A percentile compares a stretch with the other conserved stretches of the same genome.
These are phyloP conservation scores for Limonium bicolor DNA, from an alignment of 148 eudicot species.

Conservation along the genomic window DNA sequence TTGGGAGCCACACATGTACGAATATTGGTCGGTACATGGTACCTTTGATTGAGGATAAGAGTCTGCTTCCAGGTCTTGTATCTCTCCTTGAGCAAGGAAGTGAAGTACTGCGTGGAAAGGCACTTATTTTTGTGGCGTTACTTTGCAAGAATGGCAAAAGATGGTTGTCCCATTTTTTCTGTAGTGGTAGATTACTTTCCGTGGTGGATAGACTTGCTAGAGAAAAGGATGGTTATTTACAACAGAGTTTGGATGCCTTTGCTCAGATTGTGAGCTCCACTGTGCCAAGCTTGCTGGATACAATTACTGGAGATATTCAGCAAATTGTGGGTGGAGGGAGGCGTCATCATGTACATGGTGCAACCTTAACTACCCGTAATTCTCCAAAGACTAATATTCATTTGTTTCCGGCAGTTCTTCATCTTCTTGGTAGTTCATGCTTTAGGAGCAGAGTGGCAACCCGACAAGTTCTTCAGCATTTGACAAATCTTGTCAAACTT, in stretches of 20 bases:
- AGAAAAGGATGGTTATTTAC: conserved; percentile 70
- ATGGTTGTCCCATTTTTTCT: conserved; percentile 73
- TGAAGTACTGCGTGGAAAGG: conserved; percentile 81
- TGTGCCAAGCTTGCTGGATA: conserved; percentile 70
- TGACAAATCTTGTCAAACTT: conserved; percentile 64
- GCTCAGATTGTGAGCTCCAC: conserved; percentile 43
- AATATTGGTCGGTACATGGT: not conserved
- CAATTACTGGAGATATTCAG: conserved; percentile 70
- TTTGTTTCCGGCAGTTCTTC: conserved; percentile 79
- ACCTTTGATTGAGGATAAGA: conserved; percentile 54
- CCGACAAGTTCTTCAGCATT: conserved; percentile 61
- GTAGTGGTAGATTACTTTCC: conserved; percentile 69
- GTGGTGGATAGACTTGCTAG: conserved; percentile 77
- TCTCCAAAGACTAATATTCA: conserved; percentile 64
- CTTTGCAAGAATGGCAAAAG: conserved; percentile 76
- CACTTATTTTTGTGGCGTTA: conserved; percentile 75
- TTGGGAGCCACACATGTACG: too few species aligned
- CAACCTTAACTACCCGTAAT: conserved; percentile 39
- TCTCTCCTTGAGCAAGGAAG: conserved; percentile 86
- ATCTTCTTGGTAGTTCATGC: conserved; percentile 71
- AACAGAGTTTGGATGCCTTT: conserved; percentile 68
- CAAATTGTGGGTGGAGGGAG: conserved; percentile 70
- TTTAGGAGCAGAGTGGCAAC: conserved; percentile 58
- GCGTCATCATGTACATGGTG: conserved; percentile 46
- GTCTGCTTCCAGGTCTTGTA: conserved; percentile 59